Evolutionary conservation across 345 rosid genomes (phyloP).

Genomic region (Linum trigynum): DNA sequence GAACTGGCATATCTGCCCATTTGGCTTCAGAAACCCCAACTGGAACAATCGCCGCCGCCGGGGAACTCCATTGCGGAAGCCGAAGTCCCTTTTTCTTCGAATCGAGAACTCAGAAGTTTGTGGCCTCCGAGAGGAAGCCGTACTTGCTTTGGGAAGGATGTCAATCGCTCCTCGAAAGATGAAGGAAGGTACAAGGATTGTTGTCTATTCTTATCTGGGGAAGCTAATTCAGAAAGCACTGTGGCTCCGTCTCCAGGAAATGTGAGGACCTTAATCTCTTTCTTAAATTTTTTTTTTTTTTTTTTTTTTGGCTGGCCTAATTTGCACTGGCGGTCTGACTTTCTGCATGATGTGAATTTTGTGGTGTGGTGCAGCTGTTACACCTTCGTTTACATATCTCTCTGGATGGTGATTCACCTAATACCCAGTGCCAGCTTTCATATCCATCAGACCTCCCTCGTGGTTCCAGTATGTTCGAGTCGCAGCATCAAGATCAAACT

Average conservation of each 20-base stretch:
- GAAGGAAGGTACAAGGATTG: conserved; percentile 16
- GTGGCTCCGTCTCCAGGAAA: conserved; percentile 23
- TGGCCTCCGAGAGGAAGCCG: neutral
- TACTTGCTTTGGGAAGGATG: conserved; percentile 4
- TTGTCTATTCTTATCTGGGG: conserved; percentile 33
- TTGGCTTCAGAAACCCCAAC: conserved; percentile 33
- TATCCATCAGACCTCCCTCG: conserved; percentile 6
- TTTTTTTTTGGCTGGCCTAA: conserved; percentile 3
- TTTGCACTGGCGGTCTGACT: neutral
- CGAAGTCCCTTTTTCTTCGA: conserved; percentile 5
- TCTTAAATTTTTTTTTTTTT: neutral
- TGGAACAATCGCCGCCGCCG: conserved; percentile 7
- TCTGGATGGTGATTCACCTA: conserved; percentile 21
- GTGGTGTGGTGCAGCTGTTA: conserved; percentile 23
- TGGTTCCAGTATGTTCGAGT: conserved; percentile 11
- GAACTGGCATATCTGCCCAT: conserved; percentile 41
- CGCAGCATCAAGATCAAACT: conserved; percentile 17
- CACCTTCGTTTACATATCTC: conserved; percentile 35
- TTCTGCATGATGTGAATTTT: neutral
- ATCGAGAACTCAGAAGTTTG: conserved; percentile 15
- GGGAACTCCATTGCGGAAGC: conserved; percentile 1
- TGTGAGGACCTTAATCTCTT: conserved; percentile 20
- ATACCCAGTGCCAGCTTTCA: conserved; percentile 15
- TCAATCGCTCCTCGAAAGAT: conserved; percentile 6
- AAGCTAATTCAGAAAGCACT: conserved; percentile 23